Evolutionary conservation across 2,329 filamentous ascomycete genomes (phyloP).

Genomic region (Alternaria novae-zelandiae): DNA sequence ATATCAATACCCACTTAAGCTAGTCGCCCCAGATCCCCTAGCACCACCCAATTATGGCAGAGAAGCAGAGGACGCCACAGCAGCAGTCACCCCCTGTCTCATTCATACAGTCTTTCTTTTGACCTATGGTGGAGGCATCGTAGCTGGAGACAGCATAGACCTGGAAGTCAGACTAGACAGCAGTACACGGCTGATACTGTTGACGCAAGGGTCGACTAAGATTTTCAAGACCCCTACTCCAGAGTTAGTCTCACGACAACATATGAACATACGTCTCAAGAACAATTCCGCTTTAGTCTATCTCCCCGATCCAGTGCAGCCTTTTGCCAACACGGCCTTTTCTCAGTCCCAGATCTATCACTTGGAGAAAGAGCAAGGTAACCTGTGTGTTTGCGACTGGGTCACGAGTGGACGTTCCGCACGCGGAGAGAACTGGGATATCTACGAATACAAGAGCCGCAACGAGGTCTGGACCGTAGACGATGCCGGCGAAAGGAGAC

Average conservation of each 20-base stretch:
- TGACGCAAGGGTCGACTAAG: constrained; percentile 84
- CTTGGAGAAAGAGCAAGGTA: constrained; percentile 53
- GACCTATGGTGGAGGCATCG: constrained; percentile 92
- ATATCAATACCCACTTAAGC: constrained; percentile 94
- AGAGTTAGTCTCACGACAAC: constrained; percentile 54
- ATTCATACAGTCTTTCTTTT: constrained; percentile 83
- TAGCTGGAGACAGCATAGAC: constrained; percentile 83
- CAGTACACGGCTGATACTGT: constrained; percentile 67
- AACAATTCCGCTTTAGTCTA: constrained; percentile 63
- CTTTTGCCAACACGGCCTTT: constrained; percentile 84
- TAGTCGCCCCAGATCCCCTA: constrained; percentile 79
- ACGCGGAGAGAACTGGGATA: constrained; percentile 86
- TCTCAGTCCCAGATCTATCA: constrained; percentile 83
- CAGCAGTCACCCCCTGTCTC: constrained; percentile 53
- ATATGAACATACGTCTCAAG: constrained; percentile 57
- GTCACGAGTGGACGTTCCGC: constrained; percentile 86
- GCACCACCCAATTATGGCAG: constrained; percentile 56
- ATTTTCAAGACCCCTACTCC: constrained; percentile 79
- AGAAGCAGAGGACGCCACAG: background rate
- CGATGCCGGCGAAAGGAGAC: constrained; percentile 54
- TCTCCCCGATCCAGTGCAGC: constrained; percentile 91
- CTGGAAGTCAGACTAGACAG: constrained; percentile 71
- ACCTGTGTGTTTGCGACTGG: constrained; percentile 89
- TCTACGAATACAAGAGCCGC: constrained; percentile 77
- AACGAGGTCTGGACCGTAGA: constrained; percentile 80